A percentile compares a stretch with the other conserved stretches of the same genome.
These are phyloP conservation scores for Russula sp. DNA, from an alignment of 768 basidiomycete species.

Conservation along the genomic window DNA sequence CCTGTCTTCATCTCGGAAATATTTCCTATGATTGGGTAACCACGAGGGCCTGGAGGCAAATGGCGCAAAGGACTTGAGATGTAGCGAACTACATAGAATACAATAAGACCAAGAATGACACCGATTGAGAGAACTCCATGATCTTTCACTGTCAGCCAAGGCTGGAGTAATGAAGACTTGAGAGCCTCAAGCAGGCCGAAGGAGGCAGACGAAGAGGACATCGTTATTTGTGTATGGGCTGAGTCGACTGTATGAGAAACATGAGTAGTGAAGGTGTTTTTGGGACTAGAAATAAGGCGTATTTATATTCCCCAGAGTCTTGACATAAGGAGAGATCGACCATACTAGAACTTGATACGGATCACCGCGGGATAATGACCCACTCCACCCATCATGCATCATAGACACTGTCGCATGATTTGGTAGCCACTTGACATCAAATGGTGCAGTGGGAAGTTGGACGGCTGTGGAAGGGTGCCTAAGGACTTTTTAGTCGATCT, in stretches of 20 bases:
- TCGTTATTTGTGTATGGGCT: no score
- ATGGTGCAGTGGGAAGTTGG: no score
- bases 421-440: no score
- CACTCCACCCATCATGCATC: no score
- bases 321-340: no score
- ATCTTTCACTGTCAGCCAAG: background rate
- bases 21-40: conserved; percentile 2
- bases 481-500: no score
- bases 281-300: background rate
- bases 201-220: background rate
- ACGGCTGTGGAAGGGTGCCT: no score
- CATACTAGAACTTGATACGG: no score
- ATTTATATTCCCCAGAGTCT: background rate
- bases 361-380: no score
- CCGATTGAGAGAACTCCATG: background rate
- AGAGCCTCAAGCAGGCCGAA: background rate
- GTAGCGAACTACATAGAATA: background rate
- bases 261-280: no score
- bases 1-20: background rate
- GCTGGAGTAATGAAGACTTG: background rate
- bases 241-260: no score
- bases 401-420: no score
- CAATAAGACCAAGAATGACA: background rate
- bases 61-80: background rate
- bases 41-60: conserved; percentile 7